phyloP scores from a whole-genome alignment of 345 rosid genomes.

The Raphanus raphanistrum region DNA sequence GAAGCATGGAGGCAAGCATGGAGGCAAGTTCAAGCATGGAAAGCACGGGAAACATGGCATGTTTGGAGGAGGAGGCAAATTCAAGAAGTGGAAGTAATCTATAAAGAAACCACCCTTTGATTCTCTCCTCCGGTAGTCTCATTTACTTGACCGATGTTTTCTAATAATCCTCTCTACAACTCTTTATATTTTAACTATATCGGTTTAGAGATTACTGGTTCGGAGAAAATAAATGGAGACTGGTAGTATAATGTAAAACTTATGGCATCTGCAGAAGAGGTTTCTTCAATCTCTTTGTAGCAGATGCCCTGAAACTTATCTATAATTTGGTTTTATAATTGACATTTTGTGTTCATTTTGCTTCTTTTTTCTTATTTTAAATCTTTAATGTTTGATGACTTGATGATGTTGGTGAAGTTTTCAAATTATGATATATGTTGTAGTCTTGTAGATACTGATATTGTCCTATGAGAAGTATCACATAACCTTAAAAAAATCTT shows the following conservation, averaged over 20 bases:
- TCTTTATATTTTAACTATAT: slow-evolving; percentile 22
- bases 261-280: slow-evolving; percentile 28
- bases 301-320: slow-evolving; percentile 27
- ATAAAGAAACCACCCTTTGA: background rate
- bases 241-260: slow-evolving; percentile 16
- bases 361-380: background rate
- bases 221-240: slow-evolving; percentile 31
- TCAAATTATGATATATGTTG: background rate
- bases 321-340: slow-evolving; percentile 29
- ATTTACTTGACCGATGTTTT: slow-evolving; percentile 27
- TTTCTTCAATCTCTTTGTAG: slow-evolving; percentile 18
- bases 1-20: slow-evolving; percentile 76
- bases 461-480: too few species aligned
- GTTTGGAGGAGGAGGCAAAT: slow-evolving; percentile 53
- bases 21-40: slow-evolving; percentile 80
- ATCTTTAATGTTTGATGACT: background rate
- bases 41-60: slow-evolving; percentile 66
- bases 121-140: slow-evolving; percentile 13
- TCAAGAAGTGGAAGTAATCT: slow-evolving; percentile 89
- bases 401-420: background rate
- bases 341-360: slow-evolving; percentile 19
- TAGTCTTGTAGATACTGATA: background rate
- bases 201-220: slow-evolving; percentile 37
- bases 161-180: background rate
- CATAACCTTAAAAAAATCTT: too few species aligned